Conservation (phyloP, 352 stramenopile species). For the Pythium apleroticum region DNA sequence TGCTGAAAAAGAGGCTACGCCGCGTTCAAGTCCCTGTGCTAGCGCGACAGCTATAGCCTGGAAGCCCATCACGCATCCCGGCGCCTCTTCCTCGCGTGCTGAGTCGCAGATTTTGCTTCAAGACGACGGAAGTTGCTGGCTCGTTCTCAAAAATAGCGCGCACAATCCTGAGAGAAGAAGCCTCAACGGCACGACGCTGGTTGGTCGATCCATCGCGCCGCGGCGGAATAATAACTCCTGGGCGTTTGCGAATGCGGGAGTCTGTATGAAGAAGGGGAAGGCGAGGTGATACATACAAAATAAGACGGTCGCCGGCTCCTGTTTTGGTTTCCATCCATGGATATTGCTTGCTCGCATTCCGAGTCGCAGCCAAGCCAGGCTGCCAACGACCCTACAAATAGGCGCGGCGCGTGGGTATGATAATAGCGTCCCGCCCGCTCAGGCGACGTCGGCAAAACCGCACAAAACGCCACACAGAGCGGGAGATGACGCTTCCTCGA, state of each 20-base stretch:
- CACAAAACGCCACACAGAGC: constrained; percentile 14
- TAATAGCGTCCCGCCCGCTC: constrained; percentile 4
- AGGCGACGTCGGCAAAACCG: constrained; percentile 22
- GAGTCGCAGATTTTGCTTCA: constrained; percentile 22
- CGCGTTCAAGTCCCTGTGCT: background rate
- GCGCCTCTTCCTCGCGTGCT: constrained; percentile 10
- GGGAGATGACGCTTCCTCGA: background rate
- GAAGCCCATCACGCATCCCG: background rate
- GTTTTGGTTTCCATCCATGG: constrained; percentile 12
- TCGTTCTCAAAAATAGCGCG: constrained; percentile 26
- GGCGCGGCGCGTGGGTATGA: background rate
- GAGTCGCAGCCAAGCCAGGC: constrained; percentile 26
- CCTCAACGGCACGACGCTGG: constrained; percentile 15
- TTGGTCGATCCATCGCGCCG: background rate
- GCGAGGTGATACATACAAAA: constrained; percentile 4
- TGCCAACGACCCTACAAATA: constrained; percentile 27
- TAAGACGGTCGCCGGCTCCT: background rate
- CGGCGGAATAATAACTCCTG: constrained; percentile 20
- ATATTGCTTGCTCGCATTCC: constrained; percentile 22
- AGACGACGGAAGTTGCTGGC: constrained; percentile 21
- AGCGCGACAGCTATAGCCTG: background rate
- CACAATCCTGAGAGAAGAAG: constrained; percentile 8
- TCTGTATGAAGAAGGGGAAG: constrained; percentile 2
- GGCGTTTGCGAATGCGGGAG: background rate
- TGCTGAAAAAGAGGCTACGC: constrained; percentile 4